These are phyloP conservation scores for Acacia melanoxylon DNA, from an alignment of 306 rosid species.

Conservation along the genomic window DNA sequence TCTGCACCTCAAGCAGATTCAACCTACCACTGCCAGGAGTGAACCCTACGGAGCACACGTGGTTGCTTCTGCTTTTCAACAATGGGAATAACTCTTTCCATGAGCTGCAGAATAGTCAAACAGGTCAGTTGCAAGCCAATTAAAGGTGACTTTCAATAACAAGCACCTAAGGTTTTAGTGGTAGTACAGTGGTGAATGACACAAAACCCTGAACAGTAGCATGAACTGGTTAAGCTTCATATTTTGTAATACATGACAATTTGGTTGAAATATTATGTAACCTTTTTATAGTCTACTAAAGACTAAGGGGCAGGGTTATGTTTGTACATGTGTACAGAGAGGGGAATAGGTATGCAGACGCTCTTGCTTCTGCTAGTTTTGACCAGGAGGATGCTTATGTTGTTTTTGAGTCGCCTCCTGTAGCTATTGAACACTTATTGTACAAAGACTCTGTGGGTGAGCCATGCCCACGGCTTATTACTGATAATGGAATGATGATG, in stretches of 20 bases:
- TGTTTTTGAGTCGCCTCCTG: too few relatives aligned
- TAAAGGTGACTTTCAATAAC: slow-evolving; percentile 2
- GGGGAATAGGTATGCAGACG: too few relatives aligned
- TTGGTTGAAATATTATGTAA: slow-evolving; percentile 17
- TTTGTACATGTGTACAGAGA: too few relatives aligned
- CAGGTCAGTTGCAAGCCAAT: slow-evolving; percentile 19
- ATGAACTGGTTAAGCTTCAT: slow-evolving; percentile 1
- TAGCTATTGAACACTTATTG: too few relatives aligned
- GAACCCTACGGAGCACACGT: slow-evolving; percentile 62
- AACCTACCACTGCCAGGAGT: slow-evolving; percentile 71
- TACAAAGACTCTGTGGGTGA: too few relatives aligned
- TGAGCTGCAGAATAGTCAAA: slow-evolving; percentile 59
- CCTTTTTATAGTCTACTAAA: slow-evolving; percentile 14
- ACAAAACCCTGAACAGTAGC: slow-evolving; percentile 6
- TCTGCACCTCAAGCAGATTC: slow-evolving; percentile 32
- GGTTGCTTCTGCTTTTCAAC: slow-evolving; percentile 73
- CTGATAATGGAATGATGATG: too few relatives aligned
- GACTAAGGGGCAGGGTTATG: not conserved
- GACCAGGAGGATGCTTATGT: too few relatives aligned
- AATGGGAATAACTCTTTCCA: slow-evolving; percentile 76
- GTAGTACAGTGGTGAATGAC: slow-evolving; percentile 1
- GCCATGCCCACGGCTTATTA: too few relatives aligned
- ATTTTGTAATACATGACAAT: slow-evolving; percentile 14
- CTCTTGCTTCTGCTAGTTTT: too few relatives aligned
- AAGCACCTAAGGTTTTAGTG: not conserved